A percentile compares a stretch with the other conserved stretches of the same genome.
phyloP scores from a whole-genome alignment of 2,329 filamentous ascomycete species.

The Endothia cerciana region DNA sequence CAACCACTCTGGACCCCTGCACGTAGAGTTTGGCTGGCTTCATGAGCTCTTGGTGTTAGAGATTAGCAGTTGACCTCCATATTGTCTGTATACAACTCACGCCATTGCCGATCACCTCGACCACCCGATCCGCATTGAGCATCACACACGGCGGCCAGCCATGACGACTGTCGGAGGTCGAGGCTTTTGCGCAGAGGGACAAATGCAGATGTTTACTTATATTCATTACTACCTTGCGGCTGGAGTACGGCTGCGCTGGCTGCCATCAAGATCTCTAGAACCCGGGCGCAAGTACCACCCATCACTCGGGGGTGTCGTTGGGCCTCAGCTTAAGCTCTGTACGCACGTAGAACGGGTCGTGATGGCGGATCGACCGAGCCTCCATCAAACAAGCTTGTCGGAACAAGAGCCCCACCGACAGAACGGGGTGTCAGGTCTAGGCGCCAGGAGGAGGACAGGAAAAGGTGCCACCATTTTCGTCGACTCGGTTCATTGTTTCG shows the following conservation, averaged over 20 bases:
- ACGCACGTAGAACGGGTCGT: not conserved
- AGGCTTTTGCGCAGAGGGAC: not conserved
- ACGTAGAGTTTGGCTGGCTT: too few species aligned
- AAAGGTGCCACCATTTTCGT: constrained; percentile 15
- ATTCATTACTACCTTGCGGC: not conserved
- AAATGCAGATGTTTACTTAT: not conserved
- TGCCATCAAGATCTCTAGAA: not conserved
- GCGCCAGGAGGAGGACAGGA: constrained; percentile 18
- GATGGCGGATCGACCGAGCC: not conserved
- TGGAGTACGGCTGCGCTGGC: not conserved
- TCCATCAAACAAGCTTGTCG: constrained; percentile 1
- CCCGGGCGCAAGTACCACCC: not conserved
- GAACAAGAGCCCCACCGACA: not conserved
- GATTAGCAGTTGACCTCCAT: too few species aligned
- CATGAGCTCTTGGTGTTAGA: too few species aligned
- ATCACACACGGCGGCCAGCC: too few species aligned
- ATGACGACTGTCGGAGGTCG: not conserved
- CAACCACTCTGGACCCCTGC: too few species aligned
- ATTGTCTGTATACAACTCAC: too few species aligned
- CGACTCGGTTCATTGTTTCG: constrained; percentile 21
- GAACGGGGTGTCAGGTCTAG: not conserved
- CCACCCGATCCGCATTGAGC: too few species aligned
- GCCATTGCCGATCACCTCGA: too few species aligned
- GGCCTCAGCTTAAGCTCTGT: constrained; percentile 7
- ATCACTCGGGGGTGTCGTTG: not conserved